phyloP scores from a whole-genome alignment of 441 rosid genomes.

The Macaranga tanarius region DNA sequence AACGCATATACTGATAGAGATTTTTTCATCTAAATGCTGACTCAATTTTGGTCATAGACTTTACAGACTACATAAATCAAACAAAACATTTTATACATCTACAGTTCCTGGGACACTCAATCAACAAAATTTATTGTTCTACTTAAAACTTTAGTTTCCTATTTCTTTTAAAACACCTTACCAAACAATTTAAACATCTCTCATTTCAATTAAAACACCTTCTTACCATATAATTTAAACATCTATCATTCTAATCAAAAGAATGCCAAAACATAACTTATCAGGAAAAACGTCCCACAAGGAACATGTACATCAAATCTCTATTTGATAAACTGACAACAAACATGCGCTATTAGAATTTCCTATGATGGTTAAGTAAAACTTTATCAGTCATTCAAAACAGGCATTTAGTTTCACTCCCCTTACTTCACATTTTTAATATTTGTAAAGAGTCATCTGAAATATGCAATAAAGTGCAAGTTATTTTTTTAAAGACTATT shows the following conservation, averaged over 20 bases:
- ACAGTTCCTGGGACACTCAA: too few species aligned
- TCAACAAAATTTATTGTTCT: background rate
- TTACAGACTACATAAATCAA: background rate
- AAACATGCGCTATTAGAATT: background rate
- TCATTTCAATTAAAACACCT: background rate
- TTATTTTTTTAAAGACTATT: background rate
- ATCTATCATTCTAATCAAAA: background rate
- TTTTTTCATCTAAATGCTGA: background rate
- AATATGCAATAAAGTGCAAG: background rate
- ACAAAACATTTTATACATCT: too few species aligned
- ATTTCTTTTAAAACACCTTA: background rate
- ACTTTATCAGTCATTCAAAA: background rate
- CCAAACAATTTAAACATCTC: background rate
- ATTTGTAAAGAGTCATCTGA: background rate
- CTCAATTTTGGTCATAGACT: background rate
- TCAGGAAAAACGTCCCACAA: background rate
- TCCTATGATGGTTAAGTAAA: background rate
- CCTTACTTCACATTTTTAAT: background rate
- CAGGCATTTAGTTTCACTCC: background rate
- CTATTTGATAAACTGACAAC: background rate
- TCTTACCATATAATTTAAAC: background rate
- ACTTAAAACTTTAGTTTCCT: background rate
- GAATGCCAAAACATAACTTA: background rate
- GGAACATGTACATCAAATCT: background rate
- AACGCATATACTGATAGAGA: constrained; percentile 6